Percentiles rank a stretch among this genome's conserved stretches.
Conservation (phyloP, 139 green algal species). For the Limnomonas spitsbergensis region DNA sequence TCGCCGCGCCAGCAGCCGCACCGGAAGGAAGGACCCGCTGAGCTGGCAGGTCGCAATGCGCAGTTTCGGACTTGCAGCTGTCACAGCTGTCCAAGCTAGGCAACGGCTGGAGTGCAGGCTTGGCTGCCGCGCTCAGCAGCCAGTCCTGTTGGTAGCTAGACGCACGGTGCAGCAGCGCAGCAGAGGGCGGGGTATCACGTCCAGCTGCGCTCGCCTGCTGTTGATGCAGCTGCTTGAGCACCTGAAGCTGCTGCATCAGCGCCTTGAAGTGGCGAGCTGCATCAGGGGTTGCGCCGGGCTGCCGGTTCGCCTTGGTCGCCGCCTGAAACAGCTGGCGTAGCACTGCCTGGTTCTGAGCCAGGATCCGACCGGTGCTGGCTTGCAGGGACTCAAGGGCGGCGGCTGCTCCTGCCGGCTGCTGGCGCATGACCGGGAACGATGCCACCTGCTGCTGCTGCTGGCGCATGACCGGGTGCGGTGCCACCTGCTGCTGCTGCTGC, state of each 20-base stretch:
- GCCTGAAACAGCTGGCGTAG: neutral
- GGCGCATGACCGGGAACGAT: too few relatives aligned
- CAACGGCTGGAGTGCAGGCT: neutral
- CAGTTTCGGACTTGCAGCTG: neutral
- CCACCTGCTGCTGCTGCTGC: too few relatives aligned
- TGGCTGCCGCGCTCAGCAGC: neutral
- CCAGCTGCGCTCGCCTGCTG: neutral
- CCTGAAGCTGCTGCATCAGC: neutral
- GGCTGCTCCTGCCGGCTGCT: too few relatives aligned
- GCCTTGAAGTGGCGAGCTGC: neutral
- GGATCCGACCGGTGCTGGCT: neutral
- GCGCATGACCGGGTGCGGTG: too few relatives aligned
- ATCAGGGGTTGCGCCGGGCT: neutral
- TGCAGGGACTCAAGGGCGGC: too few relatives aligned
- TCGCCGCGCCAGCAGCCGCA: too few relatives aligned
- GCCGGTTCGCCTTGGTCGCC: neutral
- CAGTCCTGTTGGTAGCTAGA: too few relatives aligned
- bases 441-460: too few relatives aligned
- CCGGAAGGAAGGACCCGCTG: neutral
- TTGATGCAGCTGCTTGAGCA: neutral
- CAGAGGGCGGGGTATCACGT: too few relatives aligned
- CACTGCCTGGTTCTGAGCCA: neutral
- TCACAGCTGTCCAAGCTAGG: neutral
- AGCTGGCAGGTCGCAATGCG: neutral
- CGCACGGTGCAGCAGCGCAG: too few relatives aligned